These are phyloP conservation scores for Epichloe coenophiala DNA, from an alignment of 2,329 filamentous ascomycete species.

Conservation along the genomic window DNA sequence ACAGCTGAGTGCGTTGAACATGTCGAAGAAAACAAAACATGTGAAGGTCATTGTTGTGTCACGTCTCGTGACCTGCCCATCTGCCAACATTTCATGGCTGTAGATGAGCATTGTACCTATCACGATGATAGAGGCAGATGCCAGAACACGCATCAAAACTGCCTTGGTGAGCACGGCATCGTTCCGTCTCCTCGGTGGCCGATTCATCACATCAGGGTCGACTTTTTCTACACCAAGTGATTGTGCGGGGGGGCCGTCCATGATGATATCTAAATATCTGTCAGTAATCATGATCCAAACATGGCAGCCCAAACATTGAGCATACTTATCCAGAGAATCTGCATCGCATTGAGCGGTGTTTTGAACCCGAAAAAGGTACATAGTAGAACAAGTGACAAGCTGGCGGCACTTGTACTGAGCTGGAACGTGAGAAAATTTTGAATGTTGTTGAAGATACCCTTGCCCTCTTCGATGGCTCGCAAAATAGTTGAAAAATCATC, in stretches of 20 bases:
- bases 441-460: slow-evolving; percentile 99
- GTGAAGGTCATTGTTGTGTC: slow-evolving; percentile 99
- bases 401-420: slow-evolving; percentile 89
- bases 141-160: slow-evolving; percentile 73
- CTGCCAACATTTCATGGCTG: slow-evolving; percentile 75
- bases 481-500: slow-evolving; percentile 88
- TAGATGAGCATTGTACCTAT: slow-evolving; percentile 84
- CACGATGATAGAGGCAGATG: slow-evolving; percentile 82
- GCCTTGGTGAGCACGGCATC: slow-evolving; percentile 82
- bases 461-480: slow-evolving; percentile 93
- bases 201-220: slow-evolving; percentile 85
- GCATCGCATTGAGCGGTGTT: slow-evolving; percentile 96
- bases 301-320: slow-evolving; percentile 1
- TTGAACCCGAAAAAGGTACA: slow-evolving; percentile 89
- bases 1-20: slow-evolving; percentile 96
- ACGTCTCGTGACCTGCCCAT: slow-evolving; percentile 72
- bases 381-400: slow-evolving; percentile 77
- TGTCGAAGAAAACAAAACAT: slow-evolving; percentile 97
- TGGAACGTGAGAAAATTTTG: slow-evolving; percentile 99
- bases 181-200: slow-evolving; percentile 69
- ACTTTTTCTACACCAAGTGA: slow-evolving; percentile 93
- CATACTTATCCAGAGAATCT: slow-evolving; percentile 97
- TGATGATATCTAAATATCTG: slow-evolving; percentile 68
- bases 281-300: neutral
- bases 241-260: slow-evolving; percentile 96